Evolutionary conservation across 78 protist genomes (phyloP), one percentile per base, ranked within the genome.

Genomic region (Bigelowiella natans): DNA sequence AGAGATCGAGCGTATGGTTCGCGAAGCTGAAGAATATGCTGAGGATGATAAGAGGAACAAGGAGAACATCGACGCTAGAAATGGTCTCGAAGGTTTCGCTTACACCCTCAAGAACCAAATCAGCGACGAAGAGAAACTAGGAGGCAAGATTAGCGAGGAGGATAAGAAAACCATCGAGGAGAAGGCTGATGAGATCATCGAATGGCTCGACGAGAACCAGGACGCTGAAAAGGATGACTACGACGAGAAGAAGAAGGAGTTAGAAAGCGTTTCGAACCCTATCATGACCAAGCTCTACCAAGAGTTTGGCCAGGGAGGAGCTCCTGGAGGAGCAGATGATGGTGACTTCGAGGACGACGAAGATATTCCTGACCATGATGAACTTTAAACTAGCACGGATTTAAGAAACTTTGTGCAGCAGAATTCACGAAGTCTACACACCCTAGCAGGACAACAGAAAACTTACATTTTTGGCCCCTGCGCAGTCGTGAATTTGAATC

Each of bases 1-100:
- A 88, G 98, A 98, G 85, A 97, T 97, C 83, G 97, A 97, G 90
- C 88, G 93, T 38, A 97, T 98, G 99, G 93, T 97, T 38, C 83
- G 89, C 30, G 97, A 95, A 85, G 98, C 99, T 34, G 98, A 95
- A 91, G 86, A 37, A 86, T 94, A 92, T 85, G 96, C 92, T 28
- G 98, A 95, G 90, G 96, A 95, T 88, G 98, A 98, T 94, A 88
- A 89, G 90, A 88, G 85, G 91, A 39, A 91, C 63, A 91, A 88
- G 84, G 95, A 94, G 86, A 63, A 39, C 64, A 90, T 97, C 28
- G 98, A 97, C 73, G 92, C 96, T 38, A 39, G 91, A 29, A 95
- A 97, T 93, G 37, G 26, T 31, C 95, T 97, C 86, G 98, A 97
- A 94, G 34, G 82, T 64, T 94, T 93, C 88, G 94, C 93, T 39